Conservation (phyloP, 352 stramenopile genomes). For the Globisporangium recalcitrans region DNA sequence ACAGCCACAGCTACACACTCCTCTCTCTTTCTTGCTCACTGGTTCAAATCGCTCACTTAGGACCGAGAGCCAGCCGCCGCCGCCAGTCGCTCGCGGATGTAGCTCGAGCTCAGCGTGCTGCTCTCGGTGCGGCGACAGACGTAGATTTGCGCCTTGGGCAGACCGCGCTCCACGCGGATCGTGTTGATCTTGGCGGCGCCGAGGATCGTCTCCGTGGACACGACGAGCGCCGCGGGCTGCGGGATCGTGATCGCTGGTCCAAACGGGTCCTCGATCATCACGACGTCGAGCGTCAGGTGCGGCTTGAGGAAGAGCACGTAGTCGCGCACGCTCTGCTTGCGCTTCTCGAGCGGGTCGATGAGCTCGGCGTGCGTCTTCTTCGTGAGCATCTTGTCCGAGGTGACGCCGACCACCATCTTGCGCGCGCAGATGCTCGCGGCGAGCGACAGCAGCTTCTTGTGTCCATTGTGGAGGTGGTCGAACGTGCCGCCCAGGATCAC, state of each 20-base stretch:
- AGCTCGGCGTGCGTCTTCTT: slow-evolving; percentile 73
- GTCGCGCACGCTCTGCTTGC: slow-evolving; percentile 46
- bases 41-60: too few species aligned
- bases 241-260: slow-evolving; percentile 77
- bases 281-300: slow-evolving; percentile 53
- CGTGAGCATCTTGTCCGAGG: slow-evolving; percentile 66
- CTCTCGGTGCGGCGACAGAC: slow-evolving; percentile 75
- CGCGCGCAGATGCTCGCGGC: slow-evolving; percentile 50
- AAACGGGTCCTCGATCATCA: slow-evolving; percentile 82
- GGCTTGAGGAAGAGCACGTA: slow-evolving; percentile 73
- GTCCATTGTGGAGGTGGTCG: slow-evolving; percentile 88
- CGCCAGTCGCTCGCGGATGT: slow-evolving; percentile 68
- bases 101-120: slow-evolving; percentile 81
- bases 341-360: slow-evolving; percentile 53
- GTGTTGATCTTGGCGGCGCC: slow-evolving; percentile 84
- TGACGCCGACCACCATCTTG: slow-evolving; percentile 74
- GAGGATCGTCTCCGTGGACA: slow-evolving; percentile 78
- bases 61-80: slow-evolving; percentile 8
- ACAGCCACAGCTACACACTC: too few species aligned
- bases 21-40: neutral
- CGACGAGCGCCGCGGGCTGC: slow-evolving; percentile 66
- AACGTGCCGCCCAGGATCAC: slow-evolving; percentile 85
- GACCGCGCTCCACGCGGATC: slow-evolving; percentile 51
- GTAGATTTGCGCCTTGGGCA: slow-evolving; percentile 64
- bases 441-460: slow-evolving; percentile 87